These are phyloP conservation scores for Entomortierella chlamydospora DNA, from an alignment of 192 early-diverging fungal genomes.

Conservation along the genomic window DNA sequence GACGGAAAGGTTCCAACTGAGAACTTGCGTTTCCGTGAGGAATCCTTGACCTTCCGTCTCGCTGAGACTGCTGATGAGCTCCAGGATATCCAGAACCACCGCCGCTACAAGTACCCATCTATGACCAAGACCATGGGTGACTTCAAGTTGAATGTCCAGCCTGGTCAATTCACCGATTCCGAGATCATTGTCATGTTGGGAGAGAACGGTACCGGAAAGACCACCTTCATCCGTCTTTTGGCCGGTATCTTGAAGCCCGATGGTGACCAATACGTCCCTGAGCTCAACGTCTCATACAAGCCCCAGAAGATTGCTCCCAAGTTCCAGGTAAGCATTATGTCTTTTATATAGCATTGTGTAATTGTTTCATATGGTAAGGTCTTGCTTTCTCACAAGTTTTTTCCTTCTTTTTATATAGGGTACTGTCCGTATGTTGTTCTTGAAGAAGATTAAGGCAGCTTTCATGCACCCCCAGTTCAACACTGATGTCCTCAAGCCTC, in stretches of 20 bases:
- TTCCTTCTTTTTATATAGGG: conserved; percentile 53
- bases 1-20: conserved; percentile 97
- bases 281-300: conserved; percentile 94
- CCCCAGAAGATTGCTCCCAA: conserved; percentile 99
- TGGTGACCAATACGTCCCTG: conserved; percentile 79
- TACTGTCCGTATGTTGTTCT: conserved; percentile 91
- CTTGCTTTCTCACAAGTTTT: not conserved
- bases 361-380: too few species aligned
- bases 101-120: conserved; percentile 85
- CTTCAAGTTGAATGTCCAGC: conserved; percentile 82
- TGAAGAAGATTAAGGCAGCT: conserved; percentile 84
- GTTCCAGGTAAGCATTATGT: conserved; percentile 69
- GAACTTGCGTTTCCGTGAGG: conserved; percentile 98
- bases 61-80: conserved; percentile 90
- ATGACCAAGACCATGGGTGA: conserved; percentile 91
- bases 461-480: conserved; percentile 97
- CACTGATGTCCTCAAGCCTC: conserved; percentile 94
- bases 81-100: conserved; percentile 69
- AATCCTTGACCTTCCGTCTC: conserved; percentile 91
- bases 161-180: conserved; percentile 93
- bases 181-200: conserved; percentile 99
- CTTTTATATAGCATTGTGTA: too few species aligned
- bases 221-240: conserved; percentile 95
- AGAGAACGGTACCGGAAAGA: conserved; percentile 98
- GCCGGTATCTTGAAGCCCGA: conserved; percentile 88